Evolutionary conservation across 257 asterid genomes (phyloP).

Genomic region (Phtheirospermum japonicum): DNA sequence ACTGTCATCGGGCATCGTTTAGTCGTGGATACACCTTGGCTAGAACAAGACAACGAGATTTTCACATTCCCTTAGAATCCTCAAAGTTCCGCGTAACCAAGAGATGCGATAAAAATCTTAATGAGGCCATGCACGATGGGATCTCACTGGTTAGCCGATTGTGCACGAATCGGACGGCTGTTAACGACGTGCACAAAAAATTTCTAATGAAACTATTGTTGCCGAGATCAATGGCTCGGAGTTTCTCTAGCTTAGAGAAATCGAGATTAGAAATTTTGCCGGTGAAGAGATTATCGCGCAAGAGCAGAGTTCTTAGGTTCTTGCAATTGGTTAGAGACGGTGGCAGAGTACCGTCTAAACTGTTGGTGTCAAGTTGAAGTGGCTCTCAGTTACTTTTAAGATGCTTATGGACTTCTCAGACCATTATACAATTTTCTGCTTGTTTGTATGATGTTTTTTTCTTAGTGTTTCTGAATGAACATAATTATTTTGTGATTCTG

Average conservation of each 20-base stretch:
- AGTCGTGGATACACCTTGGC: constrained; percentile 58
- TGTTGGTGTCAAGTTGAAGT: constrained; percentile 49
- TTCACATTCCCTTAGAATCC: constrained; percentile 53
- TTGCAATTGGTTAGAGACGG: constrained; percentile 45
- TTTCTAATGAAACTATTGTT: constrained; percentile 59
- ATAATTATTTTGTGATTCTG: too few relatives aligned
- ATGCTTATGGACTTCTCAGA: too few relatives aligned
- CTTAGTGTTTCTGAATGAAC: too few relatives aligned
- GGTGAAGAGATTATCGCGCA: constrained; percentile 43
- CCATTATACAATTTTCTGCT: too few relatives aligned
- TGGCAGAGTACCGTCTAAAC: constrained; percentile 42
- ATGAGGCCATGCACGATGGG: constrained; percentile 39
- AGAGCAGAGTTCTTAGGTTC: constrained; percentile 40
- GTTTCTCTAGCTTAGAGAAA: constrained; percentile 40
- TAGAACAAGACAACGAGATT: constrained; percentile 59
- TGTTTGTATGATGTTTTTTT: too few relatives aligned
- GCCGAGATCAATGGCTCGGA: constrained; percentile 67
- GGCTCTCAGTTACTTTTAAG: constrained; percentile 16
- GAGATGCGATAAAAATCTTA: constrained; percentile 63
- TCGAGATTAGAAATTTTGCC: constrained; percentile 47
- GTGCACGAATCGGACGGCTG: constrained; percentile 72
- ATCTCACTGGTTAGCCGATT: constrained; percentile 65
- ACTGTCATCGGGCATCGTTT: constrained; percentile 49
- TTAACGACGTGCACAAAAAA: constrained; percentile 65
- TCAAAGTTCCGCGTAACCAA: constrained; percentile 68